Conservation (phyloP, 345 rosid genomes). For the Boechera stricta region DNA sequence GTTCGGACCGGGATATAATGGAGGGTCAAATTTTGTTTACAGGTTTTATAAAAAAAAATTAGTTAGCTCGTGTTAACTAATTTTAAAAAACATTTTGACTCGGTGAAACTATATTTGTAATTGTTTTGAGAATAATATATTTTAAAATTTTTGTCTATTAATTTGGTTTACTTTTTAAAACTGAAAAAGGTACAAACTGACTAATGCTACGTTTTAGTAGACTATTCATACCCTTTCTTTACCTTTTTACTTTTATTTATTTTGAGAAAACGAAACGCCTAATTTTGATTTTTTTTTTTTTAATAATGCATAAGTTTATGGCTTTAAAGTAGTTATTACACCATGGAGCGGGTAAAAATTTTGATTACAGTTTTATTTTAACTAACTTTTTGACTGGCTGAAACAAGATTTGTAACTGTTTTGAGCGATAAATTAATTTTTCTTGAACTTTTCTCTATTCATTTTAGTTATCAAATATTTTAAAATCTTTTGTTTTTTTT, state of each 20-base stretch:
- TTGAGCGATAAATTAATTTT: background rate
- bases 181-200: too few relatives aligned
- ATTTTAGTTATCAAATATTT: background rate
- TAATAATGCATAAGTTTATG: background rate
- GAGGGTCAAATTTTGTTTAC: background rate
- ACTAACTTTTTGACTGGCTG: background rate
- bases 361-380: background rate
- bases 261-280: background rate
- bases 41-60: background rate
- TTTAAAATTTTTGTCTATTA: too few relatives aligned
- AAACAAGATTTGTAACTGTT: background rate
- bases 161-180: too few relatives aligned
- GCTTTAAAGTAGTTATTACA: constrained; percentile 1
- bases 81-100: background rate
- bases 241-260: background rate
- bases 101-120: background rate
- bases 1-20: too few relatives aligned
- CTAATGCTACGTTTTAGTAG: too few relatives aligned
- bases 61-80: too few relatives aligned
- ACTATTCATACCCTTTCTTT: background rate
- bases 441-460: background rate
- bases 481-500: background rate
- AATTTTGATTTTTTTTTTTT: background rate
- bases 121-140: background rate
- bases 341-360: background rate